A percentile compares a stretch with the other conserved stretches of the same genome.
phyloP scores from a whole-genome alignment of 352 stramenopile species.

The Globisporangium solare region DNA sequence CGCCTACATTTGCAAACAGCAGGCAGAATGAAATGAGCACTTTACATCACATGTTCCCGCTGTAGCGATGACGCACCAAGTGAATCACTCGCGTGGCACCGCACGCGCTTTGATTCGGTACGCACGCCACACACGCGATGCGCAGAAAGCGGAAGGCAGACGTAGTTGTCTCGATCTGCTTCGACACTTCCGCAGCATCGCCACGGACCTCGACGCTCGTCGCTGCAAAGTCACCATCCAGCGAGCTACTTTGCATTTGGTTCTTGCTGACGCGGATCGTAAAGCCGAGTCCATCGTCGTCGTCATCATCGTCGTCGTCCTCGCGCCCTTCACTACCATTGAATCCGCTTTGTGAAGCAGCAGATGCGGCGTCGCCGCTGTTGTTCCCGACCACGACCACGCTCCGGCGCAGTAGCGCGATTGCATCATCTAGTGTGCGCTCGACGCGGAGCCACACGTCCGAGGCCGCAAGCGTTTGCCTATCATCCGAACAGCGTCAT shows the following conservation, averaged over 20 bases:
- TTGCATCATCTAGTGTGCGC: slow-evolving; percentile 12
- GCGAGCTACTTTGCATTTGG: slow-evolving; percentile 14
- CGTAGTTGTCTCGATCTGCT: slow-evolving; percentile 21
- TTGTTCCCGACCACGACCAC: slow-evolving; percentile 12
- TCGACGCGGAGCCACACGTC: slow-evolving; percentile 18
- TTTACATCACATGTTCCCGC: background rate
- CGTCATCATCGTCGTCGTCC: slow-evolving; percentile 28
- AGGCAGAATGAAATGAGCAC: slow-evolving; percentile 5
- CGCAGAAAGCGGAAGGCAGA: slow-evolving; percentile 66
- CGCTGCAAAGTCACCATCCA: slow-evolving; percentile 22
- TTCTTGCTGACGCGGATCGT: slow-evolving; percentile 43
- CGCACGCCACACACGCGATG: slow-evolving; percentile 53
- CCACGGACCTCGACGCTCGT: slow-evolving; percentile 28
- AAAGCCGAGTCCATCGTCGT: slow-evolving; percentile 72
- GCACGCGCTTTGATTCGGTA: slow-evolving; percentile 48
- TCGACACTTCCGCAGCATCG: background rate
- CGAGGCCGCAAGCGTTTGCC: slow-evolving; percentile 15
- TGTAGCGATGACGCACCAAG: slow-evolving; percentile 10
- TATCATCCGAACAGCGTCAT: slow-evolving; percentile 2
- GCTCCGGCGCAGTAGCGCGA: slow-evolving; percentile 8
- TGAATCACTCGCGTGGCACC: slow-evolving; percentile 19
- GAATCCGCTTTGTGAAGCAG: background rate
- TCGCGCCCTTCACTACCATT: background rate
- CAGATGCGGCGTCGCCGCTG: slow-evolving; percentile 11
- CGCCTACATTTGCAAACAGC: slow-evolving; percentile 16